phyloP scores from a whole-genome alignment of 805 yeast species.

The Kodamaea restingae region DNA sequence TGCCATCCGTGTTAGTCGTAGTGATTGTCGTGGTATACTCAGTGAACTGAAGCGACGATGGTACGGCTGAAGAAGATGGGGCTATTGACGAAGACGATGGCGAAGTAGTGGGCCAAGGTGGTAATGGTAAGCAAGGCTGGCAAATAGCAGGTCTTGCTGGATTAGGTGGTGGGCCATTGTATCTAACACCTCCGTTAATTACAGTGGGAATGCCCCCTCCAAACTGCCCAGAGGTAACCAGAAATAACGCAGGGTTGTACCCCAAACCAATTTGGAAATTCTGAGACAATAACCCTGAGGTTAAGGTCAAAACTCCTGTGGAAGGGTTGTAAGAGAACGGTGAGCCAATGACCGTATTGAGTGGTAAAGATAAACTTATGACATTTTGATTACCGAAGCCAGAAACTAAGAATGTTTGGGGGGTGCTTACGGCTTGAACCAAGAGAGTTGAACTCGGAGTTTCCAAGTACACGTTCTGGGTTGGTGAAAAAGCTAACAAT shows the following conservation, averaged over 20 bases:
- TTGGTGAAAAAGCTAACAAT: conserved; percentile 5
- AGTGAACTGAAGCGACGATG: conserved; percentile 4
- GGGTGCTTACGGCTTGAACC: conserved; percentile 15
- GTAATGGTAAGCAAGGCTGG: conserved; percentile 6
- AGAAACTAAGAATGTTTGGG: conserved; percentile 20
- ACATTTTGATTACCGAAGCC: conserved; percentile 27
- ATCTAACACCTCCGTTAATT: conserved; percentile 9
- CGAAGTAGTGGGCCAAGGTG: conserved; percentile 7
- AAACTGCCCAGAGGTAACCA: conserved; percentile 2
- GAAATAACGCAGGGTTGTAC: conserved; percentile 8
- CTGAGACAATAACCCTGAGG: conserved; percentile 8
- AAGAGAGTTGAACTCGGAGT: conserved; percentile 7
- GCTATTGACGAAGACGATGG: background rate
- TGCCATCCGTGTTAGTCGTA: conserved; percentile 6
- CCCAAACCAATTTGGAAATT: conserved; percentile 12
- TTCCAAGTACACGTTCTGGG: conserved; percentile 13
- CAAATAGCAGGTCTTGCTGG: conserved; percentile 9
- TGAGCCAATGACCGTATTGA: conserved; percentile 1
- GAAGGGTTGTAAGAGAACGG: conserved; percentile 8
- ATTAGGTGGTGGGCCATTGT: conserved; percentile 11
- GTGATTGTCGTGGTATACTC: conserved; percentile 16
- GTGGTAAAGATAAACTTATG: conserved; percentile 18
- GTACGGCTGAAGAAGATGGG: background rate
- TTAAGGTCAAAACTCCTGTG: conserved; percentile 20
- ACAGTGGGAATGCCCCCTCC: conserved; percentile 8